A percentile compares a stretch with the other conserved stretches of the same genome.
Conservation (phyloP, 495 filamentous ascomycete genomes). For the Talaromyces liani region DNA sequence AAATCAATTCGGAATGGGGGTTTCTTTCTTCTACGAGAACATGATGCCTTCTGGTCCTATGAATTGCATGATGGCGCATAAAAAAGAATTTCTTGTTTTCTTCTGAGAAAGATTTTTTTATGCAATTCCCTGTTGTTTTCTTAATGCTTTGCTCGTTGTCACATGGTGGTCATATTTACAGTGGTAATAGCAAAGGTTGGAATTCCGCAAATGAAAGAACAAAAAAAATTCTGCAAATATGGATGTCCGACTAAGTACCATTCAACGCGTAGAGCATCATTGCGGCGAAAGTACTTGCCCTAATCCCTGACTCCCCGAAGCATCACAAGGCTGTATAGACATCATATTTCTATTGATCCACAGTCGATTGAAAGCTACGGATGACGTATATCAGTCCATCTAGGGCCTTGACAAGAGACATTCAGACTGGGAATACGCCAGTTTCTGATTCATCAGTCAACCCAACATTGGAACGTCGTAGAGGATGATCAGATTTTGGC, state of each 20-base stretch:
- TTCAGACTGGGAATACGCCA: too few species aligned
- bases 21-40: slow-evolving; percentile 2
- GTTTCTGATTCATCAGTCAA: too few species aligned
- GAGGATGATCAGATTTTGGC: background rate
- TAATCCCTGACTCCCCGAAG: too few species aligned
- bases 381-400: background rate
- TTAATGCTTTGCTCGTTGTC: slow-evolving; percentile 8
- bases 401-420: background rate
- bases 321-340: background rate
- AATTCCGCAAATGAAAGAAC: slow-evolving; percentile 6
- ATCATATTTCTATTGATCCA: background rate
- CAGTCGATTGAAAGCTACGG: background rate
- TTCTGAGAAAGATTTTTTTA: background rate
- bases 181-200: slow-evolving; percentile 6
- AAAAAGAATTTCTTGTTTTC: background rate
- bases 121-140: slow-evolving; percentile 1
- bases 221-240: slow-evolving; percentile 5
- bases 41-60: slow-evolving; percentile 5
- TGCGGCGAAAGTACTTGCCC: background rate
- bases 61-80: slow-evolving; percentile 11
- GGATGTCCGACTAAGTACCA: background rate
- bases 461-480: background rate
- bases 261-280: background rate
- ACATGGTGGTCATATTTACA: slow-evolving; percentile 8
- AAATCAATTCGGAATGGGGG: background rate